Percentiles rank a stretch among this genome's conserved stretches.
Conservation (phyloP, 192 early-diverging fungal species). For the Obelidium mucronatum region DNA sequence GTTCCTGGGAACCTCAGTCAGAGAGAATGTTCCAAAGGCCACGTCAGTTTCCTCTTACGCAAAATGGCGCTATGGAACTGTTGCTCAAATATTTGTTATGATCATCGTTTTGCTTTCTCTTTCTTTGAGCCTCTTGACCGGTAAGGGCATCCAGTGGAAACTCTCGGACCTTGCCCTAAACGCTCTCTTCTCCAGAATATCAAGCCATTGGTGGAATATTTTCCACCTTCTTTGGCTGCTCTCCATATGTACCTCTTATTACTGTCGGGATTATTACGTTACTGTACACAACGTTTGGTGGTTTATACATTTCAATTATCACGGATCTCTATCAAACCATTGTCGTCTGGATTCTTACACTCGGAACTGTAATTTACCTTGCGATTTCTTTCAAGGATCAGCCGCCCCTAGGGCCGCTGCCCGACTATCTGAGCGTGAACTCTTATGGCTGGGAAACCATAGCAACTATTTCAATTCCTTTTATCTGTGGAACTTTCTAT, state of each 20-base stretch:
- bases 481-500: slow-evolving; percentile 52
- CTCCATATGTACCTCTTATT: slow-evolving; percentile 46
- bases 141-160: too few species aligned
- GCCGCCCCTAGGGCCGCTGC: slow-evolving; percentile 34
- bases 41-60: slow-evolving; percentile 41
- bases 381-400: slow-evolving; percentile 45
- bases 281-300: slow-evolving; percentile 54
- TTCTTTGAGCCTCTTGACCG: too few species aligned
- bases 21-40: slow-evolving; percentile 36
- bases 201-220: slow-evolving; percentile 51
- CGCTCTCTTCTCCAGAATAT: slow-evolving; percentile 16
- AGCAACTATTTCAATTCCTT: slow-evolving; percentile 46
- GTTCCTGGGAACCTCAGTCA: slow-evolving; percentile 43
- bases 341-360: slow-evolving; percentile 38
- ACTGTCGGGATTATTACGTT: slow-evolving; percentile 52
- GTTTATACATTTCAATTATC: slow-evolving; percentile 55
- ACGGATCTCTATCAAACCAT: slow-evolving; percentile 55
- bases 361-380: slow-evolving; percentile 46
- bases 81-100: slow-evolving; percentile 44
- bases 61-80: slow-evolving; percentile 43
- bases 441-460: slow-evolving; percentile 48
- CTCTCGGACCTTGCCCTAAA: slow-evolving; percentile 22
- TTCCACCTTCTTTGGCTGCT: slow-evolving; percentile 37
- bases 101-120: slow-evolving; percentile 53
- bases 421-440: slow-evolving; percentile 44